These are phyloP conservation scores for Zygnema cylindricum DNA, from an alignment of 139 green algal genomes.

Conservation along the genomic window DNA sequence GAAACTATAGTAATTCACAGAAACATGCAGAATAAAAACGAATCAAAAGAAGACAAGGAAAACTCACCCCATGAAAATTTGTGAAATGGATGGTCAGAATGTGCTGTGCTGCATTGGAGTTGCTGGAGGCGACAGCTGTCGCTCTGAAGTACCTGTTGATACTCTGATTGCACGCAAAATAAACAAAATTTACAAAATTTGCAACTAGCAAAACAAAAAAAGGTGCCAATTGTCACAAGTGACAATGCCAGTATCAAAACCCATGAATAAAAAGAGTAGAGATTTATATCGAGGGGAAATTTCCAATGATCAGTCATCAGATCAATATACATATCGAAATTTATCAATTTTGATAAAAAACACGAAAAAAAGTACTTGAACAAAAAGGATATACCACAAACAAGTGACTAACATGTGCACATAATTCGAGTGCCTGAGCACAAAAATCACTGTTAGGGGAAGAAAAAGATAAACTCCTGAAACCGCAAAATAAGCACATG, in stretches of 20 bases:
- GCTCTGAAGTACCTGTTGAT: constrained; percentile 76
- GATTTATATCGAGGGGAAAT: not conserved
- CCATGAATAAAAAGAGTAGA: not conserved
- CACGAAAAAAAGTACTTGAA: no score
- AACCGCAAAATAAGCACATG: no score
- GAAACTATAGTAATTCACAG: no score
- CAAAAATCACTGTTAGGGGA: no score
- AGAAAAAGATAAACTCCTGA: no score
- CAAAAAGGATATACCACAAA: no score
- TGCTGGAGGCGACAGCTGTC: constrained; percentile 83
- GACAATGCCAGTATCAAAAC: not conserved
- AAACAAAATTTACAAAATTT: not conserved
- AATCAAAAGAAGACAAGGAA: constrained; percentile 3
- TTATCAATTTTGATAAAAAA: no score
- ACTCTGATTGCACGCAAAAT: constrained; percentile 53
- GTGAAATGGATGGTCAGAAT: constrained; percentile 76
- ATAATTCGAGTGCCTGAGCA: no score
- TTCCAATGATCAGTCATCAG: not conserved
- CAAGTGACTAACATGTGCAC: no score
- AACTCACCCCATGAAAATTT: constrained; percentile 92
- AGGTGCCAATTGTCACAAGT: not conserved
- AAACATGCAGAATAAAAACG: not conserved
- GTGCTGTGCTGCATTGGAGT: constrained; percentile 84
- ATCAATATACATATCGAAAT: no score
- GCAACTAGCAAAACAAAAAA: constrained; percentile 5